phyloP scores from a whole-genome alignment of 2,329 filamentous ascomycete species.

The Thelonectria olida region DNA sequence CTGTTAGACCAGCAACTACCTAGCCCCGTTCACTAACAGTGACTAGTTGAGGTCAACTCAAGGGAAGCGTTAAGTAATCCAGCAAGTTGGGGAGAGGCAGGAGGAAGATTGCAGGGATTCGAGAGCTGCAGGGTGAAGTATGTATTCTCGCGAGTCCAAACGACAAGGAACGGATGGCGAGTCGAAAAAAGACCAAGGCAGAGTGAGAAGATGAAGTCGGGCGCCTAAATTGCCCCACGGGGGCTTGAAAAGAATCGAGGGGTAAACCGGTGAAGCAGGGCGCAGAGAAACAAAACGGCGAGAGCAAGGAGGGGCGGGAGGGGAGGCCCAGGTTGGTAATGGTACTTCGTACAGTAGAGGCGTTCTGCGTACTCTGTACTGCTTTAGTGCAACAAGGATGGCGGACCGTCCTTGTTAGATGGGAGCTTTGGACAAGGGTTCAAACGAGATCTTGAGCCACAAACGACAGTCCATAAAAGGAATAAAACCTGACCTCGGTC shows the following conservation, averaged over 20 bases:
- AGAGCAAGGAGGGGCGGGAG: conserved; percentile 14
- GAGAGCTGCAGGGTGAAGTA: conserved; percentile 1
- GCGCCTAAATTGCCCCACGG: conserved; percentile 17
- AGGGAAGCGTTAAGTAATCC: conserved; percentile 12
- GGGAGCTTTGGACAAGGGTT: conserved; percentile 21
- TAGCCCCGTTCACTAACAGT: conserved; percentile 19
- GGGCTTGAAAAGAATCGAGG: conserved; percentile 11
- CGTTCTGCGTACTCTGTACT: conserved; percentile 18
- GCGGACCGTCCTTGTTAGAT: conserved; percentile 17
- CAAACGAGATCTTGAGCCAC: conserved; percentile 8
- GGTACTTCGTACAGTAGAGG: neutral
- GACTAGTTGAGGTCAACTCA: conserved; percentile 19
- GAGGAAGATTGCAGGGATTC: neutral
- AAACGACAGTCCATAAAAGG: neutral
- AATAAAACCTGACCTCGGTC: conserved; percentile 15
- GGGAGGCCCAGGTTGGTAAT: conserved; percentile 7
- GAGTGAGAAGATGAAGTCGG: conserved; percentile 6
- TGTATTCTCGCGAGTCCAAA: neutral
- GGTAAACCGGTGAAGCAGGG: conserved; percentile 2
- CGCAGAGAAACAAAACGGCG: conserved; percentile 18
- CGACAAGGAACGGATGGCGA: conserved; percentile 10
- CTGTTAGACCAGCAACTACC: conserved; percentile 21
- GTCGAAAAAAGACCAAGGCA: conserved; percentile 8
- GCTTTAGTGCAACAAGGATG: conserved; percentile 35
- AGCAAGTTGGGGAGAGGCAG: neutral